These are phyloP conservation scores for Endoconidiophora laricicola DNA, from an alignment of 2,329 filamentous ascomycete species.

Conservation along the genomic window DNA sequence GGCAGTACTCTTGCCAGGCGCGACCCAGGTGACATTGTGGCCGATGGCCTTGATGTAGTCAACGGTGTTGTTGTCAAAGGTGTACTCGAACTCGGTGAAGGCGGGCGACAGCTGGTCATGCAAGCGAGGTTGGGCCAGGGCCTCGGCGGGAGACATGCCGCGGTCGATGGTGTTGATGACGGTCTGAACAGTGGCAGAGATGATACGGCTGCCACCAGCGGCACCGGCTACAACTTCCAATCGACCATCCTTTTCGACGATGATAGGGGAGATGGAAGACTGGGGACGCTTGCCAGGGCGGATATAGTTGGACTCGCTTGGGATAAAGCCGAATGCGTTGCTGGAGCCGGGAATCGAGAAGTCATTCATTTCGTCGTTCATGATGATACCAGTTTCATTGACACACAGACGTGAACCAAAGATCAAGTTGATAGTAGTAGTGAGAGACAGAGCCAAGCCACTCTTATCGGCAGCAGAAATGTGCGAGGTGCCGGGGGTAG, in stretches of 20 bases:
- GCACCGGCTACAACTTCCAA: conserved; percentile 60
- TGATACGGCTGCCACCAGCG: conserved; percentile 72
- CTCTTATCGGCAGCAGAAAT: conserved; percentile 49
- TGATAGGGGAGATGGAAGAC: conserved; percentile 60
- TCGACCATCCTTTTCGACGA: conserved; percentile 53
- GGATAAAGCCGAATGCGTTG: conserved; percentile 76
- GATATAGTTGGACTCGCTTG: conserved; percentile 61
- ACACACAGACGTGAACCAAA: conserved; percentile 65
- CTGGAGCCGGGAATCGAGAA: conserved; percentile 66
- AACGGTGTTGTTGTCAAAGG: conserved; percentile 53
- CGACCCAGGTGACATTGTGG: conserved; percentile 60
- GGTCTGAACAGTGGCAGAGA: conserved; percentile 65
- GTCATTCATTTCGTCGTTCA: conserved; percentile 59
- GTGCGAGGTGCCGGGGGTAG: conserved; percentile 53
- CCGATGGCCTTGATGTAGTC: conserved; percentile 48
- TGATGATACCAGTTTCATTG: conserved; percentile 66
- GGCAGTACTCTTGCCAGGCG: conserved; percentile 47
- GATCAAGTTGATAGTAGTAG: conserved; percentile 65
- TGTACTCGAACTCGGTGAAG: conserved; percentile 50
- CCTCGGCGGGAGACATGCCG: conserved; percentile 40
- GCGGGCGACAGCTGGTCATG: conserved; percentile 73
- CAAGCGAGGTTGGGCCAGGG: conserved; percentile 51
- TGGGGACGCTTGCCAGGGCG: conserved; percentile 61
- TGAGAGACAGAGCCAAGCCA: conserved; percentile 59
- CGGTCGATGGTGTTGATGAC: conserved; percentile 59